phyloP scores from a whole-genome alignment of 306 rosid species.

The Ormosia emarginata region DNA sequence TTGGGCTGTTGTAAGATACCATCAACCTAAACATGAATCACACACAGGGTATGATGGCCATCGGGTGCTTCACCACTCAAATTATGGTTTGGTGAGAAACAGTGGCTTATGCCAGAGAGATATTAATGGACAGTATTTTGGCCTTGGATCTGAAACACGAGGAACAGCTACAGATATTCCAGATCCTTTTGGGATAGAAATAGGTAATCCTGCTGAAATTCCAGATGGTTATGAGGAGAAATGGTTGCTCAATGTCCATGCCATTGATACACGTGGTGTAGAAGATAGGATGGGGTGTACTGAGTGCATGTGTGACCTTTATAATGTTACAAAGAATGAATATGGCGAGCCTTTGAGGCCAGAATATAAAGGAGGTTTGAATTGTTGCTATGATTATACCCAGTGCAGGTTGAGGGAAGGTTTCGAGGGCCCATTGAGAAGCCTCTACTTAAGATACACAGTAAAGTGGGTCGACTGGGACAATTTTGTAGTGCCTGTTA shows the following conservation, averaged over 20 bases:
- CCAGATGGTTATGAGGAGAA: constrained; percentile 68
- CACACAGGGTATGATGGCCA: neutral
- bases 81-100: constrained; percentile 24
- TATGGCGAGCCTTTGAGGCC: constrained; percentile 32
- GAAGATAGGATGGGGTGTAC: constrained; percentile 58
- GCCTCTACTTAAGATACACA: constrained; percentile 48
- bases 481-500: constrained; percentile 40
- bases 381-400: constrained; percentile 45
- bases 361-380: constrained; percentile 44
- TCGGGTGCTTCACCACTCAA: neutral
- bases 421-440: constrained; percentile 34
- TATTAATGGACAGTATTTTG: constrained; percentile 42
- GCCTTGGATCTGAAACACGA: constrained; percentile 72
- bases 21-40: constrained; percentile 4
- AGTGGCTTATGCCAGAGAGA: constrained; percentile 51
- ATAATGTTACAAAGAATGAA: constrained; percentile 50
- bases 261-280: constrained; percentile 65
- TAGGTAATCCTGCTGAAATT: constrained; percentile 51
- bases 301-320: constrained; percentile 67
- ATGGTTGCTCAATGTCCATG: constrained; percentile 75
- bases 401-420: constrained; percentile 43
- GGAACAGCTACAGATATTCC: constrained; percentile 53
- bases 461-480: constrained; percentile 62
- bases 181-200: constrained; percentile 61
- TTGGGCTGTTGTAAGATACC: constrained; percentile 39